Evolutionary conservation across 306 rosid species (phyloP).

Genomic region (Glycyrrhiza uralensis): DNA sequence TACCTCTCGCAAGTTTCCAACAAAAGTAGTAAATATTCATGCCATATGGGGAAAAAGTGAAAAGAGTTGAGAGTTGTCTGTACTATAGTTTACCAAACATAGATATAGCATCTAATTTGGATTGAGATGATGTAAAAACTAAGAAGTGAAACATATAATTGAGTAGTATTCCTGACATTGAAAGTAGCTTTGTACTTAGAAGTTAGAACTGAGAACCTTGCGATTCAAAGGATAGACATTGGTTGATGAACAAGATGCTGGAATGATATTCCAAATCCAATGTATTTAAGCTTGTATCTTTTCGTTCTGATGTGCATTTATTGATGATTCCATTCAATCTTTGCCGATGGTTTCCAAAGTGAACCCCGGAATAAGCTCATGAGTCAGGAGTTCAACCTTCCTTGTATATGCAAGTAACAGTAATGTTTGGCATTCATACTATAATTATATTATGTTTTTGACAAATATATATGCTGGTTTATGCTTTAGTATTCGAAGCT

Average conservation of each 20-base stretch:
- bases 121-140: neutral
- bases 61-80: too few species aligned
- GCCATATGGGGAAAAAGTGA: slow-evolving; percentile 19
- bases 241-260: slow-evolving; percentile 35
- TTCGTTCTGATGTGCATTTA: slow-evolving; percentile 12
- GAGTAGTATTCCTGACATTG: slow-evolving; percentile 1
- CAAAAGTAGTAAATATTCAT: slow-evolving; percentile 17
- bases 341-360: slow-evolving; percentile 38
- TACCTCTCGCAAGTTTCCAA: slow-evolving; percentile 8
- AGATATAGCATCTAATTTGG: neutral
- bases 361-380: slow-evolving; percentile 19
- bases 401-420: neutral
- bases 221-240: slow-evolving; percentile 19
- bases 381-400: slow-evolving; percentile 15
- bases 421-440: neutral
- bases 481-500: neutral
- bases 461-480: neutral
- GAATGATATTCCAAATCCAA: slow-evolving; percentile 39
- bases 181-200: slow-evolving; percentile 22
- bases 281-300: slow-evolving; percentile 20
- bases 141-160: slow-evolving; percentile 14
- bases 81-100: neutral
- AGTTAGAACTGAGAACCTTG: neutral
- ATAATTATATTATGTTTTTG: neutral
- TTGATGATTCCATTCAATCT: slow-evolving; percentile 30